A percentile compares a stretch with the other conserved stretches of the same genome.
phyloP scores from a whole-genome alignment of 257 asterid species.

The Phtheirospermum japonicum region DNA sequence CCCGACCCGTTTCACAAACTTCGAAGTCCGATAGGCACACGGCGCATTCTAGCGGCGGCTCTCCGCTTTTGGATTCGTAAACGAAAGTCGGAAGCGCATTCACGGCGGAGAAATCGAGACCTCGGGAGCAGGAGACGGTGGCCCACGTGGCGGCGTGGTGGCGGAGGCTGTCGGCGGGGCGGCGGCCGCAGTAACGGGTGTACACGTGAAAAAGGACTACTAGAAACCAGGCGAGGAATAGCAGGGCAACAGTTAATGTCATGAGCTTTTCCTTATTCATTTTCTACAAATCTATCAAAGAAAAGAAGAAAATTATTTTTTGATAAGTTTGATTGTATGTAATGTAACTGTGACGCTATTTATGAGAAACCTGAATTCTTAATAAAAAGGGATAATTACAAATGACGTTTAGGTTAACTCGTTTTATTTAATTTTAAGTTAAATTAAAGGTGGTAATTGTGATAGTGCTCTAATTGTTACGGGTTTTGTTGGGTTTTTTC shows the following conservation, averaged over 20 bases:
- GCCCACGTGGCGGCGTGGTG: not conserved
- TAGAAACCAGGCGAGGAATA: slow-evolving; percentile 32
- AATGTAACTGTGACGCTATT: too few species aligned
- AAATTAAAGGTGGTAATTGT: too few species aligned
- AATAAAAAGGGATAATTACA: too few species aligned
- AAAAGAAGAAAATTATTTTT: too few species aligned
- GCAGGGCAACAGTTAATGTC: slow-evolving; percentile 24
- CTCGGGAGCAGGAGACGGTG: slow-evolving; percentile 3
- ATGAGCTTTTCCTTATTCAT: not conserved
- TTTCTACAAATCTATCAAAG: too few species aligned
- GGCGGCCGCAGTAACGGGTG: slow-evolving; percentile 27
- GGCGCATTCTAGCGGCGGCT: slow-evolving; percentile 33
- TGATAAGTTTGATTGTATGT: too few species aligned
- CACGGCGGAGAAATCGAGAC: slow-evolving; percentile 25
- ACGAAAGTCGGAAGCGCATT: slow-evolving; percentile 31
- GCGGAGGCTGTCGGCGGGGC: not conserved
- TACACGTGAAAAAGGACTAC: slow-evolving; percentile 26
- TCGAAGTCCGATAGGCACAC: slow-evolving; percentile 45
- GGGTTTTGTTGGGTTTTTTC: too few species aligned
- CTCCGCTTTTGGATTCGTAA: slow-evolving; percentile 20
- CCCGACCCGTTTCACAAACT: slow-evolving; percentile 33
- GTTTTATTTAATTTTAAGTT: too few species aligned
- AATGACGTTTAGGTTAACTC: too few species aligned
- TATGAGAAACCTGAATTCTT: too few species aligned
- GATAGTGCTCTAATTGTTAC: too few species aligned